Evolutionary conservation across 2,329 filamentous ascomycete genomes (phyloP), one percentile per base, ranked within the genome.

Genomic region (Berkeleyomyces basicola): DNA sequence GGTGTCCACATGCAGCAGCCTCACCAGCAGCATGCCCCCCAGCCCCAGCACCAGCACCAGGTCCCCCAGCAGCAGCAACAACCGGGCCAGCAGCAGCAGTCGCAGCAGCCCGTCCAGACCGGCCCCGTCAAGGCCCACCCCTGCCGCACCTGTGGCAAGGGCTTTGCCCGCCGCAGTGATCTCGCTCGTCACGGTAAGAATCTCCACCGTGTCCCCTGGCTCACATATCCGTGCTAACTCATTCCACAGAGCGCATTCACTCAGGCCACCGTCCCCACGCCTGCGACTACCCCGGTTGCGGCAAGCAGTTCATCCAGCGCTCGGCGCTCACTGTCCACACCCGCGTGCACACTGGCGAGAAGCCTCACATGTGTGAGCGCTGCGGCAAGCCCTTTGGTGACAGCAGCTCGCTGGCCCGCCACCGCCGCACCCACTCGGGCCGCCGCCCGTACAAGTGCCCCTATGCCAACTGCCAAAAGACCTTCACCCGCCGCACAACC

Each of bases 351-450:
- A 97, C 93, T 1, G 93, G 93, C 67, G 93, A 97, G 76, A 99
- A 99, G 75, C 93, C 93, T 59, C 93, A 99, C 70, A 92, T 93
- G 84, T 99, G 93, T 72, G 93, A 96, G 74, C 84, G 88, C 66
- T 97, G 93, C 73, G 89, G 90, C 72, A 97, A 97, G 91, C 90
- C 90, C 9, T 99, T 99, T 70, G 96, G 91, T 70, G 93, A 99
- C 72, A 95, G 90, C 57, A 96, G 90, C 70, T 97, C 92, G 16
- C 78, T 99, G 31, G 93, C 93, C 11, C 83, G 93, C 62, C 93
- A 99, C 75, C 85, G 93, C 65, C 84, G 93, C 67, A 97, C 96
- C 65, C 93, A 99, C 72, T 95, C 90, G 3, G 93, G 93, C 64
- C 96, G 93, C 75, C 82, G 93, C 59, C 93, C 93, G 1, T 99